These are phyloP conservation scores for Rutstroemia sp. DNA, from an alignment of 2,329 filamentous ascomycete genomes.

Conservation along the genomic window DNA sequence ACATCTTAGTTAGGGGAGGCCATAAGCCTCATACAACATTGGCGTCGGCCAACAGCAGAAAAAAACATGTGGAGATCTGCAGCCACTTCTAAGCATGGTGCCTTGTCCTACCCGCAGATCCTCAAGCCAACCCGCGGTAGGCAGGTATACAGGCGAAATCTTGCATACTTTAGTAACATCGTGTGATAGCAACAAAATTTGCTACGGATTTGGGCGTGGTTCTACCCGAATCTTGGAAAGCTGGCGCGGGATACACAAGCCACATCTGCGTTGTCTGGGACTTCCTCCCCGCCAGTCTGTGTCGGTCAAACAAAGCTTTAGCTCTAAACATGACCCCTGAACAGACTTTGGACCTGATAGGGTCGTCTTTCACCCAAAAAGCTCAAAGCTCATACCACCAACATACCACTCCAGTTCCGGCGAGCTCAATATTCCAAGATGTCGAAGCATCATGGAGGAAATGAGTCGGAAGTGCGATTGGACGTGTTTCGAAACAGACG, in stretches of 20 bases:
- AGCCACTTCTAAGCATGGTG: background rate
- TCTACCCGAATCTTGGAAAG: background rate
- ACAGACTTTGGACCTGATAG: background rate
- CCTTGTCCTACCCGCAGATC: background rate
- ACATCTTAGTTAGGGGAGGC: background rate
- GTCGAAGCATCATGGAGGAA: background rate
- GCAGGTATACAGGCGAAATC: background rate
- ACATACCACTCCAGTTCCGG: background rate
- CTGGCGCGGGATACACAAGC: background rate
- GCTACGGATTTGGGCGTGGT: background rate
- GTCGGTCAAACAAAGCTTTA: background rate
- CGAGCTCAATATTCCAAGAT: constrained; percentile 3
- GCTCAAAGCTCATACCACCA: background rate
- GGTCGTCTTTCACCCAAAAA: background rate
- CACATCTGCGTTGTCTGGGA: no score
- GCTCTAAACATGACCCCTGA: background rate
- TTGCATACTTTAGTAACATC: no score
- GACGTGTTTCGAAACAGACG: background rate
- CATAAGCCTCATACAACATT: background rate
- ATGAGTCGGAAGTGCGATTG: background rate
- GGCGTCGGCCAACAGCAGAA: background rate
- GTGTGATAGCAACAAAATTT: background rate
- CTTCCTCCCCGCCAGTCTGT: no score
- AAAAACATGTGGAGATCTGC: background rate
- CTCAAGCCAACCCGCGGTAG: background rate